phyloP scores from a whole-genome alignment of 1,284 basidiomycete species.

The Tremellales sp. region DNA sequence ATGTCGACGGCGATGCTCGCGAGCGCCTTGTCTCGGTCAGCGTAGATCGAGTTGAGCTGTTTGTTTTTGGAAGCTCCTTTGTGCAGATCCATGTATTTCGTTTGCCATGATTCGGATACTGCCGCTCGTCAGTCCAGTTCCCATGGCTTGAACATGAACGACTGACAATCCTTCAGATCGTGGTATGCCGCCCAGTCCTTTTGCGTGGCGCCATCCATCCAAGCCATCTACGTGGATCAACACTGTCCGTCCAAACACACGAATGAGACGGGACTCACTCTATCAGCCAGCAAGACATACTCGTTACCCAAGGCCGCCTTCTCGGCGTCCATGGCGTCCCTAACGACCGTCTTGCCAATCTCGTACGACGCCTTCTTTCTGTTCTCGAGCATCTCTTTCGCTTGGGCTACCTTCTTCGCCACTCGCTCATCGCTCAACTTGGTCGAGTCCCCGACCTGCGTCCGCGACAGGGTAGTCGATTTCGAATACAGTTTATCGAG shows the following conservation, averaged over 20 bases:
- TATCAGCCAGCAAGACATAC: slow-evolving; percentile 29
- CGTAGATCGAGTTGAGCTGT: slow-evolving; percentile 15
- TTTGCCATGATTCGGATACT: slow-evolving; percentile 30
- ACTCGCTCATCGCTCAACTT: slow-evolving; percentile 28
- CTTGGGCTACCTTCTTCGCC: slow-evolving; percentile 17
- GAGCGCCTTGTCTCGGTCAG: slow-evolving; percentile 19
- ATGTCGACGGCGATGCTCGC: slow-evolving; percentile 30
- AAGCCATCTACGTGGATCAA: slow-evolving; percentile 22
- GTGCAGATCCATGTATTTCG: slow-evolving; percentile 26
- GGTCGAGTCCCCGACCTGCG: slow-evolving; percentile 33
- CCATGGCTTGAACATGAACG: not conserved
- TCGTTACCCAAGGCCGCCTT: slow-evolving; percentile 28
- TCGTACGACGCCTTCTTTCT: slow-evolving; percentile 16
- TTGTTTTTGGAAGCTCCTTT: slow-evolving; percentile 24
- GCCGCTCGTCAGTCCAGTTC: not conserved
- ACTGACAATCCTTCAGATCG: slow-evolving; percentile 29
- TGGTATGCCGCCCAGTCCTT: slow-evolving; percentile 42
- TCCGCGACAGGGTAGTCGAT: slow-evolving; percentile 29
- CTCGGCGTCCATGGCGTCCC: slow-evolving; percentile 21
- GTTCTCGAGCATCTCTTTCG: slow-evolving; percentile 23
- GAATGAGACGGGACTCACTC: slow-evolving; percentile 22
- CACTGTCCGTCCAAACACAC: not conserved
- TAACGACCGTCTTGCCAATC: slow-evolving; percentile 22
- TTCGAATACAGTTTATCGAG: slow-evolving; percentile 44
- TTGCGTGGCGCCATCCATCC: slow-evolving; percentile 21